Evolutionary conservation across 768 basidiomycete species (phyloP).

Genomic region (Calocybe cyanea): DNA sequence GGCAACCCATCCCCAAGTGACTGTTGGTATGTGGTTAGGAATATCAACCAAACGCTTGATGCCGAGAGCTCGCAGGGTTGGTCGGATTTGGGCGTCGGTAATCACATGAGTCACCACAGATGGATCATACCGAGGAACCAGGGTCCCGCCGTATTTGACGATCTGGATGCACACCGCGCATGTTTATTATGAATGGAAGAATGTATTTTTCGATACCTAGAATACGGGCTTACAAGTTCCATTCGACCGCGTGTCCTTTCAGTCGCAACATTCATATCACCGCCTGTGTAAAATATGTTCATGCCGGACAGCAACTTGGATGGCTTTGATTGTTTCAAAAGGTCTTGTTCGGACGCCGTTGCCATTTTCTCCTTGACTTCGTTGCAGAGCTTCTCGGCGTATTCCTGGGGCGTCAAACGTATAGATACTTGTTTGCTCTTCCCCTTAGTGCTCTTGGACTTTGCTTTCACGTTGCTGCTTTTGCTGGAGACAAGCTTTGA

Average conservation of each 20-base stretch:
- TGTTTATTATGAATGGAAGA: too few species aligned
- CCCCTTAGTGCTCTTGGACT: slow-evolving; percentile 19
- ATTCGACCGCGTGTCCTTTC: slow-evolving; percentile 51
- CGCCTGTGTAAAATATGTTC: slow-evolving; percentile 55
- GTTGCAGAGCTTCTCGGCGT: slow-evolving; percentile 45
- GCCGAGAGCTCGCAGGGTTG: slow-evolving; percentile 40
- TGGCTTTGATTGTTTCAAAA: slow-evolving; percentile 10
- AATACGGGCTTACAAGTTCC: slow-evolving; percentile 59
- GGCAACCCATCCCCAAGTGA: slow-evolving; percentile 61
- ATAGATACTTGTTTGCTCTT: slow-evolving; percentile 38
- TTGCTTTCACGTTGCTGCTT: slow-evolving; percentile 6
- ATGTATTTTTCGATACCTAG: slow-evolving; percentile 13
- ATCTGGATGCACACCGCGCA: too few species aligned
- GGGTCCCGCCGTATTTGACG: slow-evolving; percentile 55
- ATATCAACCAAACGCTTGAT: slow-evolving; percentile 51
- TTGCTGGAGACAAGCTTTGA: neutral
- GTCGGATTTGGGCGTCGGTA: slow-evolving; percentile 33
- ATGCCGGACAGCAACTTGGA: slow-evolving; percentile 45
- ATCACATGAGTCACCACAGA: slow-evolving; percentile 63
- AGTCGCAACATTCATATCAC: slow-evolving; percentile 52
- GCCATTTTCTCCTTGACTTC: slow-evolving; percentile 34
- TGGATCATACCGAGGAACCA: slow-evolving; percentile 57
- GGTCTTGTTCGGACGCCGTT: slow-evolving; percentile 15
- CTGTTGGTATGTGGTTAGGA: slow-evolving; percentile 60
- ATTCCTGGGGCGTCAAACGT: slow-evolving; percentile 47